phyloP scores from a whole-genome alignment of 2,329 filamentous ascomycete species.

The Iodosphaeria phyllophila region DNA sequence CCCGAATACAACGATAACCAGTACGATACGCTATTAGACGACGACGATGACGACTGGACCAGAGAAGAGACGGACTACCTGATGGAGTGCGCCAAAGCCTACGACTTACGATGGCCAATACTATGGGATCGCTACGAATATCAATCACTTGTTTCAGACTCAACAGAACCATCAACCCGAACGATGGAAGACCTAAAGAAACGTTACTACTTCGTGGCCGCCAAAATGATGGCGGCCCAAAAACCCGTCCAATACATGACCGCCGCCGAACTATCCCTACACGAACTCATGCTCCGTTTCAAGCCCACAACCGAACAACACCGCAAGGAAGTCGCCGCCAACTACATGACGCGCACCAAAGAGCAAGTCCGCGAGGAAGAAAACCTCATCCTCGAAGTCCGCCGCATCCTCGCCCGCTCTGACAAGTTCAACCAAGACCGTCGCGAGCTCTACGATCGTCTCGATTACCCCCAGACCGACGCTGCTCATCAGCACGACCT shows the following conservation, averaged over 20 bases:
- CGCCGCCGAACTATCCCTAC: conserved; percentile 59
- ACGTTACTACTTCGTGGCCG: conserved; percentile 75
- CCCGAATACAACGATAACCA: conserved; percentile 76
- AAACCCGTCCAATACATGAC: conserved; percentile 79
- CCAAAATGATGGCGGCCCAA: conserved; percentile 62
- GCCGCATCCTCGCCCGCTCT: conserved; percentile 74
- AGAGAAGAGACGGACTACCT: conserved; percentile 90
- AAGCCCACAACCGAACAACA: conserved; percentile 60
- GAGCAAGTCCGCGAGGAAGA: conserved; percentile 90
- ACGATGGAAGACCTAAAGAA: conserved; percentile 82
- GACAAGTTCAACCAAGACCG: conserved; percentile 78
- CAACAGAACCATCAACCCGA: conserved; percentile 33
- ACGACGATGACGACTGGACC: conserved; percentile 59
- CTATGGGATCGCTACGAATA: conserved; percentile 90
- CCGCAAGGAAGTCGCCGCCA: conserved; percentile 71
- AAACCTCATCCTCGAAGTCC: conserved; percentile 71
- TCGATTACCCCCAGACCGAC: conserved; percentile 60
- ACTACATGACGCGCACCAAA: conserved; percentile 58
- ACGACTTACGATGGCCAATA: conserved; percentile 75
- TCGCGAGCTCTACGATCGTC: conserved; percentile 65
- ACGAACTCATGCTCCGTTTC: conserved; percentile 76
- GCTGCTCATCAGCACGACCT: conserved; percentile 43
- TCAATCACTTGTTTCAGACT: conserved; percentile 24
- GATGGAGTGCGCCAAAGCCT: conserved; percentile 54
- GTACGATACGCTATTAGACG: conserved; percentile 58